phyloP scores from a whole-genome alignment of 169 alveolate species.

The Babesia ovata region DNA sequence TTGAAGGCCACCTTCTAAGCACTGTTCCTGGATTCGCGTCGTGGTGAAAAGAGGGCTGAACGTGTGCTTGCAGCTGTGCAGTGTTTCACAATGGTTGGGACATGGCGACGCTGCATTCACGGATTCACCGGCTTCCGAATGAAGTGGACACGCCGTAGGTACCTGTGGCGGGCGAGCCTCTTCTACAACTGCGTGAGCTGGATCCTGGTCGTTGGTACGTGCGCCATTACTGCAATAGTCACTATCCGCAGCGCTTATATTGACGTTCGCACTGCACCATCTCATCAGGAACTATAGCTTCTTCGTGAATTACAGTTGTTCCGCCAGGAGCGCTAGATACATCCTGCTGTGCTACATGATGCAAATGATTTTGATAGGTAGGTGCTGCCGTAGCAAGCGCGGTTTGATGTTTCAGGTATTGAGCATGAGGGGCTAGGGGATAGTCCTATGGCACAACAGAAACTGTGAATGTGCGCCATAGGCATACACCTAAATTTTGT shows the following conservation, averaged over 20 bases:
- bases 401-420: background rate
- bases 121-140: constrained; percentile 25
- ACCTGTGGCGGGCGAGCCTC: constrained; percentile 81
- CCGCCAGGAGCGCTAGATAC: constrained; percentile 63
- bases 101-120: constrained; percentile 8
- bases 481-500: background rate
- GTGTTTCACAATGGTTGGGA: constrained; percentile 8
- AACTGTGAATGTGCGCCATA: background rate
- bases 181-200: constrained; percentile 72
- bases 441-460: background rate
- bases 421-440: background rate
- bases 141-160: constrained; percentile 80
- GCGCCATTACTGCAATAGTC: too few relatives aligned
- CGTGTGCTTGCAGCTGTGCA: too few relatives aligned
- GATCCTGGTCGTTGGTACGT: constrained; percentile 62
- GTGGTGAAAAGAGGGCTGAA: too few relatives aligned
- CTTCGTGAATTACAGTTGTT: constrained; percentile 76
- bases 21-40: too few relatives aligned
- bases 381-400: background rate
- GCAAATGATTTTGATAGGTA: constrained; percentile 67
- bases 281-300: constrained; percentile 66
- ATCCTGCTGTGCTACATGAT: constrained; percentile 54
- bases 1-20: too few relatives aligned
- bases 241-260: constrained; percentile 29
- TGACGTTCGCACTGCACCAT: constrained; percentile 71